A percentile compares a stretch with the other conserved stretches of the same genome.
These are phyloP conservation scores for Bolboschoenus planiculmis DNA, from an alignment of 176 grass and related monocot species.

Conservation along the genomic window DNA sequence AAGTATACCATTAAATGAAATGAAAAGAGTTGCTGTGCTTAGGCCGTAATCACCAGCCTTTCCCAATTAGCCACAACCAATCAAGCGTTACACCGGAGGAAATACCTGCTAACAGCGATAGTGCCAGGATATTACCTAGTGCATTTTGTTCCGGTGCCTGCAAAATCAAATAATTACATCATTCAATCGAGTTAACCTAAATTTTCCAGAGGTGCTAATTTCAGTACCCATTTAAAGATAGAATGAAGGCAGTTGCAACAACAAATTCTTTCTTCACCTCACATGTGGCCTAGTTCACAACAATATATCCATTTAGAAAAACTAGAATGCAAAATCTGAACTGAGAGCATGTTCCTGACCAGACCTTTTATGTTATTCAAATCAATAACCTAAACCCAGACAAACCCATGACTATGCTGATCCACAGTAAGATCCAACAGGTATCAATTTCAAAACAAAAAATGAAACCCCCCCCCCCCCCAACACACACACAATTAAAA, in stretches of 20 bases:
- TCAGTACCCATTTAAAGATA: neutral
- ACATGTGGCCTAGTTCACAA: neutral
- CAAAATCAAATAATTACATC: constrained; percentile 5
- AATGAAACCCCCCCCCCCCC: neutral
- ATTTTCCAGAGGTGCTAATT: neutral
- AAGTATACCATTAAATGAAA: neutral
- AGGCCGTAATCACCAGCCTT: constrained; percentile 49
- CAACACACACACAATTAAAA: too few species aligned
- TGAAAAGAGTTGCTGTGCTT: neutral
- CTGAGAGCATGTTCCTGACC: neutral
- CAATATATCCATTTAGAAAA: neutral
- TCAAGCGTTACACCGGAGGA: constrained; percentile 40
- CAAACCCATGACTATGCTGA: neutral
- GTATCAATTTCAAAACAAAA: neutral
- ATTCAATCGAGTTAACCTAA: neutral
- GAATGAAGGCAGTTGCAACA: neutral
- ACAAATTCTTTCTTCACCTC: neutral
- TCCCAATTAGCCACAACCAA: constrained; percentile 67
- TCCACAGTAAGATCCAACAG: neutral
- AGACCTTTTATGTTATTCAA: neutral
- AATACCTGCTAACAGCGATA: constrained; percentile 47
- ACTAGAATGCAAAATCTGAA: neutral
- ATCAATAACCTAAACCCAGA: neutral
- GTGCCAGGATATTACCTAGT: constrained; percentile 53
- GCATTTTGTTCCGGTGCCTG: constrained; percentile 75